These are phyloP conservation scores for Paramecium sonneborni DNA, from an alignment of 73 alveolate genomes.

Conservation along the genomic window DNA sequence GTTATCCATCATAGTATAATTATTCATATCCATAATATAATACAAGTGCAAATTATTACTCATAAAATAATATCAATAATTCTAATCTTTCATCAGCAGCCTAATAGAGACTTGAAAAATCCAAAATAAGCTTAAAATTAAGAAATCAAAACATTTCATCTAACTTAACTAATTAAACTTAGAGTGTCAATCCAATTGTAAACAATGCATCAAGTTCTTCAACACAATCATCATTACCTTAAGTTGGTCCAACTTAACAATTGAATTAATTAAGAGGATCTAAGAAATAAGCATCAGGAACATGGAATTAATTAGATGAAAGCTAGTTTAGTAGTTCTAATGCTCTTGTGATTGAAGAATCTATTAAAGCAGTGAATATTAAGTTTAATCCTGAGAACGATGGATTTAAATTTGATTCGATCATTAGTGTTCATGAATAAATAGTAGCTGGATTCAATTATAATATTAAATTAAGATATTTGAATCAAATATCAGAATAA, in stretches of 20 bases:
- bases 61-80: background rate
- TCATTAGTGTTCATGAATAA: slow-evolving; percentile 1
- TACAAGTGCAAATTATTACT: too few species aligned
- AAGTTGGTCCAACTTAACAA: background rate
- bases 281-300: background rate
- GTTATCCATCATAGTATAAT: too few species aligned
- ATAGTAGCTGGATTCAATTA: slow-evolving; percentile 4
- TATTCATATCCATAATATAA: background rate
- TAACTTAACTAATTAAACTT: background rate
- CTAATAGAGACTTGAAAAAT: background rate
- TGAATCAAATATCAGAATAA: background rate
- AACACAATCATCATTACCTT: background rate
- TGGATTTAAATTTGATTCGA: background rate
- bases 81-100: background rate
- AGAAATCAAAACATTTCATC: background rate
- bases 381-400: background rate
- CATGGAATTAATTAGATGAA: background rate
- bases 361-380: background rate
- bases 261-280: background rate
- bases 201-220: background rate
- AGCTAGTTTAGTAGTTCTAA: background rate
- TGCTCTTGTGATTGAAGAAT: background rate
- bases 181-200: background rate
- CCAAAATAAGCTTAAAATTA: background rate
- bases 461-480: slow-evolving; percentile 2